Conservation (phyloP, 2,329 filamentous ascomycete genomes). For the Nectriaceae sp. region DNA sequence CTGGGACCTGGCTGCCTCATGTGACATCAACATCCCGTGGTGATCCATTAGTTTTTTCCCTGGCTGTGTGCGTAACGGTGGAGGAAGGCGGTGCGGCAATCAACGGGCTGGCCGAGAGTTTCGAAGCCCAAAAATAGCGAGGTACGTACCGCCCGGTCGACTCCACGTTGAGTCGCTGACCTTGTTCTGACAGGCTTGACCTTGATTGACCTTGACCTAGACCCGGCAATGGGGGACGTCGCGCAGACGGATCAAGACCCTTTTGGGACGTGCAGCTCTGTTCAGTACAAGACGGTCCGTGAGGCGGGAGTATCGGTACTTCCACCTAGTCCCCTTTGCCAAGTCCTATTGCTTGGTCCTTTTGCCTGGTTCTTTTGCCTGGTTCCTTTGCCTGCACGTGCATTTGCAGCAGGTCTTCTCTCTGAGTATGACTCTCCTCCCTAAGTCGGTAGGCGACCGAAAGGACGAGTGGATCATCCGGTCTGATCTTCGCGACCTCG, state of each 20-base stretch:
- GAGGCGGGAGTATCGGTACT: constrained; percentile 24
- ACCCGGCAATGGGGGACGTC: background rate
- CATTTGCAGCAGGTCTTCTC: constrained; percentile 13
- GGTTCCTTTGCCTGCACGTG: constrained; percentile 16
- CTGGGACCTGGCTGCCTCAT: constrained; percentile 14
- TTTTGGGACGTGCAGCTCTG: constrained; percentile 17
- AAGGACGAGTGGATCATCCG: too few species aligned
- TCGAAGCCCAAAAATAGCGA: constrained; percentile 26
- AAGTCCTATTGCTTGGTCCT: too few species aligned
- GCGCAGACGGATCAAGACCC: background rate
- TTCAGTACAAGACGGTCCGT: constrained; percentile 16
- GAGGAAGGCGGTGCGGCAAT: constrained; percentile 8
- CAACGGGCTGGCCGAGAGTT: constrained; percentile 18
- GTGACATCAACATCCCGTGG: constrained; percentile 11
- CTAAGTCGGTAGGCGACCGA: too few species aligned
- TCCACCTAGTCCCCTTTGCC: too few species aligned
- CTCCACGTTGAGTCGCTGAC: background rate
- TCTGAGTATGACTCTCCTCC: constrained; percentile 8
- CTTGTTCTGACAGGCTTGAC: background rate
- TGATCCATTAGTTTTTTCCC: background rate
- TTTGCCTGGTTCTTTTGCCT: too few species aligned
- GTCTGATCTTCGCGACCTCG: constrained; percentile 18
- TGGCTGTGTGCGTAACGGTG: constrained; percentile 10
- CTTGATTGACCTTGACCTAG: background rate
- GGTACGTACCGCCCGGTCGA: constrained; percentile 11